Evolutionary conservation across 208 protist species (phyloP).

Genomic region (Herpetomonas muscarum): DNA sequence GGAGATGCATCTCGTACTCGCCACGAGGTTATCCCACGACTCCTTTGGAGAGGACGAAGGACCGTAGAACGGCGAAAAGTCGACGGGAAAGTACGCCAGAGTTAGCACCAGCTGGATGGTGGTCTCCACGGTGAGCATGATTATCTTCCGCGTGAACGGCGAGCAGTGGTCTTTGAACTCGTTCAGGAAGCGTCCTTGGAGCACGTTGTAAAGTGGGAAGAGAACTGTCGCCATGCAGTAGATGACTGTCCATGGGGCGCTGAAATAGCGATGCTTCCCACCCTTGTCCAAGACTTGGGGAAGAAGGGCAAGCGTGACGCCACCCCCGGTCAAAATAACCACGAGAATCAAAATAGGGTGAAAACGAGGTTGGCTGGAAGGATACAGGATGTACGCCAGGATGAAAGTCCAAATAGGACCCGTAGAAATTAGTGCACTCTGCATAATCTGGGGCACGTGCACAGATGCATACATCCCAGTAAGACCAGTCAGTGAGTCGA

Average conservation of each 20-base stretch:
- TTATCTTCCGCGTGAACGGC: conserved; percentile 29
- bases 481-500: conserved; percentile 44
- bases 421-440: conserved; percentile 35
- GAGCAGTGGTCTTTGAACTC: conserved; percentile 21
- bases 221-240: conserved; percentile 16
- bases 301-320: conserved; percentile 24
- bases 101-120: conserved; percentile 26
- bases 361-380: conserved; percentile 29
- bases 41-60: conserved; percentile 21
- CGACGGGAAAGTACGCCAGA: conserved; percentile 33
- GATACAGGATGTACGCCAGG: conserved; percentile 26
- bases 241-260: conserved; percentile 30
- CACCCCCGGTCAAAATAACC: conserved; percentile 16
- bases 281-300: conserved; percentile 26
- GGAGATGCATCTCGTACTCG: conserved; percentile 17
- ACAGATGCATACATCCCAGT: conserved; percentile 27
- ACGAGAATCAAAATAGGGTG: conserved; percentile 23
- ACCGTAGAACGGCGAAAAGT: conserved; percentile 40
- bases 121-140: conserved; percentile 32
- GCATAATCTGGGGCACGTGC: conserved; percentile 35
- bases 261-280: conserved; percentile 23
- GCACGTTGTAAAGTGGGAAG: conserved; percentile 47
- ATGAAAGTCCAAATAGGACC: conserved; percentile 43
- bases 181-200: conserved; percentile 32
- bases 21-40: conserved; percentile 30